phyloP scores from a whole-genome alignment of 176 grass and related monocot genomes.

The Luzula sylvatica region DNA sequence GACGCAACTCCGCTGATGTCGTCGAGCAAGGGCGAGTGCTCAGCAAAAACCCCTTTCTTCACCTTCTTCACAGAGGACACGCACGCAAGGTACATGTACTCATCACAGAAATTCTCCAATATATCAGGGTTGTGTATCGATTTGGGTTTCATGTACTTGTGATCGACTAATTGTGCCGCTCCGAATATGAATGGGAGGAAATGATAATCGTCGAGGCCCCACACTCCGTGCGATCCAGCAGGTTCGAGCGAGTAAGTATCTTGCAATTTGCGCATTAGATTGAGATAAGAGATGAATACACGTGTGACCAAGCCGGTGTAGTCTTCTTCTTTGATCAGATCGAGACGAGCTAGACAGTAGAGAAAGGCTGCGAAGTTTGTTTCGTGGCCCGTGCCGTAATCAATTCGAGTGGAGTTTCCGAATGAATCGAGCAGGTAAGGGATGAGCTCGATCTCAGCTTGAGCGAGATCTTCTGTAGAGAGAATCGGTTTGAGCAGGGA shows the following conservation, averaged over 20 bases:
- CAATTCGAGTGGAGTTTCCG: conserved; percentile 74
- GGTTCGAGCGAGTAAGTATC: conserved; percentile 77
- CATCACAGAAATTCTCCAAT: conserved; percentile 69
- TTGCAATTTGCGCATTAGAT: conserved; percentile 77
- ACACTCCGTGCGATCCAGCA: conserved; percentile 77
- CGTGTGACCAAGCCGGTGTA: conserved; percentile 46
- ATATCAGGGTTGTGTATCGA: conserved; percentile 93
- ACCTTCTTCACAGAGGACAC: conserved; percentile 77
- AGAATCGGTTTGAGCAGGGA: conserved; percentile 37
- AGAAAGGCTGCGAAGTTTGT: conserved; percentile 88
- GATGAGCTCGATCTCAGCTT: conserved; percentile 48
- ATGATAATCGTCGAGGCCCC: conserved; percentile 78
- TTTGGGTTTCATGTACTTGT: conserved; percentile 98
- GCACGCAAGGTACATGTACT: conserved; percentile 68
- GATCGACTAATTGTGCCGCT: conserved; percentile 73
- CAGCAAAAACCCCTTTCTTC: conserved; percentile 83
- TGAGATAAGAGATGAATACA: conserved; percentile 48
- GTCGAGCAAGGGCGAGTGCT: conserved; percentile 94
- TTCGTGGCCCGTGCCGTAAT: conserved; percentile 73
- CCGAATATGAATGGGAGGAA: conserved; percentile 92
- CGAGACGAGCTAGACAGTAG: conserved; percentile 80
- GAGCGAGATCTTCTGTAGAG: conserved; percentile 26
- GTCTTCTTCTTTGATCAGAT: conserved; percentile 53
- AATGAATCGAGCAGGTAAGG: conserved; percentile 90
- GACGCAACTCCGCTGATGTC: conserved; percentile 63